Evolutionary conservation across 345 rosid species (phyloP), one percentile per base, ranked within the genome.

Genomic region (Dipteronia dyeriana): DNA sequence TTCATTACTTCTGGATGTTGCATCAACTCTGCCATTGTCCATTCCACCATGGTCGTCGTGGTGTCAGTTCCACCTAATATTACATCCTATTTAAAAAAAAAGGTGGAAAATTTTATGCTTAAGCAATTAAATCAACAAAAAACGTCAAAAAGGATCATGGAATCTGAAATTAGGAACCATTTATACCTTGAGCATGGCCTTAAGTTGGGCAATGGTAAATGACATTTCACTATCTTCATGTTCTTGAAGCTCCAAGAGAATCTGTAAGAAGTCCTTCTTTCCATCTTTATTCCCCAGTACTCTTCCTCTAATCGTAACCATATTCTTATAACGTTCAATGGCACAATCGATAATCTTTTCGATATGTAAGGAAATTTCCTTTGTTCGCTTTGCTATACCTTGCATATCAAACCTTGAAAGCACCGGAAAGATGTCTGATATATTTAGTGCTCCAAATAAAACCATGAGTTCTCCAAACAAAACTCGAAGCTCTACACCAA

Each of bases 401-500:
- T 87, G 90, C 23, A 87, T 8, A 73, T 88, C 94, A 57, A 87
- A 81, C 75, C 80, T 19, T 0, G 86, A 82, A 16, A 88, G 76
- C 34, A 71, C 60, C 0, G 91, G 86, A 56, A 87, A 84, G 39
- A 88, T 25, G 54, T 88, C 91, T 0, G 91, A 90, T 68, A 88
- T 57, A 31, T 88, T 87, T 1, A 88, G 88, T 17, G 71, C 83
- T 12, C 80, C 89, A 3, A 76, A 5, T 0, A 83, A 3, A n/a
- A 67, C 76, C 83, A 83, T 79, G 0, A 79, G n/a, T 45, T 87
- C 71, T 4, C 45, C 74, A 3, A 75, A 25, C 62, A 57, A 62
- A n/a, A 56, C 31, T 38, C 72, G 47, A n/a, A 90, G 78, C 25
- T 85, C 78, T 5, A 22, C 8, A 2, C 71, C 76, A 34, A 68